phyloP scores from a whole-genome alignment of 805 yeast species.

The Suhomyces vadensis region DNA sequence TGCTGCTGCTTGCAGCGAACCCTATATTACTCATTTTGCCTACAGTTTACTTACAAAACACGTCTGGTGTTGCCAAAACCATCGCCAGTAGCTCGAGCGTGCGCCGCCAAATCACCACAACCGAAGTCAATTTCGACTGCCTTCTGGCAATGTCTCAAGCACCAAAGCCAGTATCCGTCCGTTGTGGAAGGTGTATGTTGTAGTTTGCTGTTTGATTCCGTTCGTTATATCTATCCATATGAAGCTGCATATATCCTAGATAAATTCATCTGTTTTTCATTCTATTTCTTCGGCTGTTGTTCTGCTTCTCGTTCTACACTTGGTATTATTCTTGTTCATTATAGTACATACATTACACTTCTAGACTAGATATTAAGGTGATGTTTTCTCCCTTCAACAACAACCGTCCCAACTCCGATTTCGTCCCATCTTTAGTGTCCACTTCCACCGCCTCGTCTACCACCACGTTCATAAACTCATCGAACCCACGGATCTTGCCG shows the following conservation, averaged over 20 bases:
- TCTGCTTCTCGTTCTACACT: neutral
- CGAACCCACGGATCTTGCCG: constrained; percentile 89
- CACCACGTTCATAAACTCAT: constrained; percentile 90
- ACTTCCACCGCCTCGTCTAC: constrained; percentile 67
- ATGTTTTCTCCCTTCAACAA: constrained; percentile 93
- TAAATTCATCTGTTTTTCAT: neutral
- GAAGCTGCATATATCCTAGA: neutral
- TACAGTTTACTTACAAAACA: neutral
- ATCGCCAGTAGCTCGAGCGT: constrained; percentile 1
- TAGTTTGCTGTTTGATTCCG: no score
- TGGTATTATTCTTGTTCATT: neutral
- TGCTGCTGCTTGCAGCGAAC: neutral
- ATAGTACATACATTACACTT: constrained; percentile 18
- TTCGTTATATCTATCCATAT: no score
- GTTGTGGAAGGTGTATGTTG: no score
- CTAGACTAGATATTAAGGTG: constrained; percentile 59
- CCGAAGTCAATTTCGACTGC: neutral
- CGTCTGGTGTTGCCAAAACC: neutral
- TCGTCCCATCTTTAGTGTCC: constrained; percentile 47
- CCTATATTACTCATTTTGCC: neutral
- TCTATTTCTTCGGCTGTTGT: neutral
- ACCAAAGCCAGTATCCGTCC: no score
- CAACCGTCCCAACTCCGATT: constrained; percentile 66
- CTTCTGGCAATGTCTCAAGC: no score
- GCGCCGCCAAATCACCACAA: neutral